These are phyloP conservation scores for Saccharum hybrid DNA, from an alignment of 202 grass and related monocot genomes.

Conservation along the genomic window DNA sequence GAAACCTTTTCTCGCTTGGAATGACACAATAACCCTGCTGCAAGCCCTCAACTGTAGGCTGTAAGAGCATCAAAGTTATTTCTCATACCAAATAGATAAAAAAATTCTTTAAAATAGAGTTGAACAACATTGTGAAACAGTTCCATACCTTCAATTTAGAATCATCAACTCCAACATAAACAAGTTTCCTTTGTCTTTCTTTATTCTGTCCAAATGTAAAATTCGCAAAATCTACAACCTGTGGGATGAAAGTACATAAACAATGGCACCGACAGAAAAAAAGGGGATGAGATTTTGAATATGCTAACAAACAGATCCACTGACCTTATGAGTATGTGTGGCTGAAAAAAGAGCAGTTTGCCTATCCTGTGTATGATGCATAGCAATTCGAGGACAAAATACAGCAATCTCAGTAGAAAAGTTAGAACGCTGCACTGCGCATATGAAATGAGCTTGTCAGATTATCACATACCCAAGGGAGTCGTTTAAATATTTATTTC, in stretches of 20 bases:
- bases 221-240: constrained; percentile 85
- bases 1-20: constrained; percentile 69
- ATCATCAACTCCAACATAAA: constrained; percentile 82
- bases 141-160: constrained; percentile 60
- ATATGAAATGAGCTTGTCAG: constrained; percentile 20
- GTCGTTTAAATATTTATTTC: too few species aligned
- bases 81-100: background rate
- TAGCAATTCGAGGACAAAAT: background rate
- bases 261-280: background rate
- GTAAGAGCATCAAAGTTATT: constrained; percentile 39
- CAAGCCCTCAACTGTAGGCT: constrained; percentile 84
- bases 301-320: constrained; percentile 11
- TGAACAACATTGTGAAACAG: background rate
- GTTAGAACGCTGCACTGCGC: background rate
- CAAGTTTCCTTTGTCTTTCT: constrained; percentile 60
- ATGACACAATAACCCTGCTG: constrained; percentile 88
- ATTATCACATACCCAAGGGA: constrained; percentile 55
- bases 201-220: constrained; percentile 73
- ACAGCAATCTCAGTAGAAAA: constrained; percentile 13
- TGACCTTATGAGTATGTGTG: constrained; percentile 74
- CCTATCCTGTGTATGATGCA: constrained; percentile 55
- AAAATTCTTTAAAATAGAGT: background rate
- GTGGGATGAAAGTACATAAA: constrained; percentile 1
- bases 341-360: constrained; percentile 91
- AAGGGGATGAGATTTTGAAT: constrained; percentile 1